A percentile compares a stretch with the other conserved stretches of the same genome.
Evolutionary conservation across 768 basidiomycete species (phyloP).

Genomic region (Mrakia gelida): DNA sequence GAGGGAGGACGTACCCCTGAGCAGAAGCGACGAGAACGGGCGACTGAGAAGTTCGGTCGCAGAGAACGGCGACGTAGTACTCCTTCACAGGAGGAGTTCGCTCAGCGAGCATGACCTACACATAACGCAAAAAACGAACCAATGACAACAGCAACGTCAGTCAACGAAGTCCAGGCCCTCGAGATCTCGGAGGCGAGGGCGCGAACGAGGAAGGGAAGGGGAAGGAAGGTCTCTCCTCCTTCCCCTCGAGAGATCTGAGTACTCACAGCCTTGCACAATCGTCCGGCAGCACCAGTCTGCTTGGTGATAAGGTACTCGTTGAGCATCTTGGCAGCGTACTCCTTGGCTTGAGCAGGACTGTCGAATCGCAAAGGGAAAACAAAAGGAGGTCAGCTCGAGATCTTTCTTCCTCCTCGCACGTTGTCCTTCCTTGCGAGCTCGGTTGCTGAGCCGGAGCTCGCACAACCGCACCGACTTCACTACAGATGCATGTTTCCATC

Average conservation of each 20-base stretch:
- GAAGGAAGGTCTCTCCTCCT: background rate
- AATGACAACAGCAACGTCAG: background rate
- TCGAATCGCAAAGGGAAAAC: conserved; percentile 26
- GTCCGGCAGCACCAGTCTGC: conserved; percentile 88
- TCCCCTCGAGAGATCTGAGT: background rate
- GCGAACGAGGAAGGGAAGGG: background rate
- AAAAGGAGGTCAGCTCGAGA: conserved; percentile 25
- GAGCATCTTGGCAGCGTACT: conserved; percentile 86
- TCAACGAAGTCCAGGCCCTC: too few relatives aligned
- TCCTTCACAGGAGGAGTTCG: conserved; percentile 89
- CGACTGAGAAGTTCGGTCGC: conserved; percentile 82
- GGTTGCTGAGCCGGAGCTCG: too few relatives aligned
- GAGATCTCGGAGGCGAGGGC: conserved; percentile 36
- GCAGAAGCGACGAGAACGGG: conserved; percentile 89
- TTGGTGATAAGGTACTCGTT: conserved; percentile 95
- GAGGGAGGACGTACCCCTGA: conserved; percentile 55
- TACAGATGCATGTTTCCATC: too few relatives aligned
- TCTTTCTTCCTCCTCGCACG: background rate
- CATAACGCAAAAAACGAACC: background rate
- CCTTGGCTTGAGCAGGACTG: conserved; percentile 82
- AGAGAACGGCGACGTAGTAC: conserved; percentile 95
- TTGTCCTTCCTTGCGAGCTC: too few relatives aligned
- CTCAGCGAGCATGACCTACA: conserved; percentile 94
- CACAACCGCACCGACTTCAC: too few relatives aligned
- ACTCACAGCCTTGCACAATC: conserved; percentile 84